Evolutionary conservation across 2,329 filamentous ascomycete species (phyloP).

Genomic region (Xylariaceae sp.): DNA sequence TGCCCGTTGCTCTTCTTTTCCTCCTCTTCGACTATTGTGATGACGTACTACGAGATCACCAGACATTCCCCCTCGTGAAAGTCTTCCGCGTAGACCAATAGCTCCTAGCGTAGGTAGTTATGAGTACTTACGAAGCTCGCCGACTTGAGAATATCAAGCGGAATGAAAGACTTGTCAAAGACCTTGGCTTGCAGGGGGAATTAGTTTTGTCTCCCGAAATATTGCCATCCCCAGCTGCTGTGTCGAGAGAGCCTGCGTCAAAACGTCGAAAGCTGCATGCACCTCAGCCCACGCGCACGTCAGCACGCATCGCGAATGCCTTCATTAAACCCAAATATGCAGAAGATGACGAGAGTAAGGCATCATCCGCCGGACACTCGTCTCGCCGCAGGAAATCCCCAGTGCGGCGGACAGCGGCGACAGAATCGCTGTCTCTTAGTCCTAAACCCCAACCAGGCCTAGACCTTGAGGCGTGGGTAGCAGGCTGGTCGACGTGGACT

Average conservation of each 20-base stretch:
- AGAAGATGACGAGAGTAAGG: slow-evolving; percentile 39
- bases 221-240: slow-evolving; percentile 22
- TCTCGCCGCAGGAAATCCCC: slow-evolving; percentile 1
- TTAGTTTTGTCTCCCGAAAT: slow-evolving; percentile 10
- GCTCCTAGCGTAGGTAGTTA: slow-evolving; percentile 5
- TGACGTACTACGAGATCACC: no score
- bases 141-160: slow-evolving; percentile 55
- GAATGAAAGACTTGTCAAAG: slow-evolving; percentile 54
- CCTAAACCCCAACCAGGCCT: background rate
- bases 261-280: slow-evolving; percentile 49
- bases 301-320: slow-evolving; percentile 53
- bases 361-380: background rate
- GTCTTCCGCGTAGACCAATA: no score
- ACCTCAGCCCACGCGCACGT: slow-evolving; percentile 48
- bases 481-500: slow-evolving; percentile 52
- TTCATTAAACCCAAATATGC: slow-evolving; percentile 44
- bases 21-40: no score
- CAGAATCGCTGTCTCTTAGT: background rate
- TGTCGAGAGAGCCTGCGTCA: slow-evolving; percentile 25
- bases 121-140: slow-evolving; percentile 50
- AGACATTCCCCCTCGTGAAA: no score
- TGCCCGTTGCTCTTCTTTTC: no score
- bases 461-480: slow-evolving; percentile 32
- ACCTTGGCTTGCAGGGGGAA: slow-evolving; percentile 51
- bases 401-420: background rate